Base-by-base conservation (phyloP, 176 grass and related monocot species). In the Carex littledalei region DNA sequence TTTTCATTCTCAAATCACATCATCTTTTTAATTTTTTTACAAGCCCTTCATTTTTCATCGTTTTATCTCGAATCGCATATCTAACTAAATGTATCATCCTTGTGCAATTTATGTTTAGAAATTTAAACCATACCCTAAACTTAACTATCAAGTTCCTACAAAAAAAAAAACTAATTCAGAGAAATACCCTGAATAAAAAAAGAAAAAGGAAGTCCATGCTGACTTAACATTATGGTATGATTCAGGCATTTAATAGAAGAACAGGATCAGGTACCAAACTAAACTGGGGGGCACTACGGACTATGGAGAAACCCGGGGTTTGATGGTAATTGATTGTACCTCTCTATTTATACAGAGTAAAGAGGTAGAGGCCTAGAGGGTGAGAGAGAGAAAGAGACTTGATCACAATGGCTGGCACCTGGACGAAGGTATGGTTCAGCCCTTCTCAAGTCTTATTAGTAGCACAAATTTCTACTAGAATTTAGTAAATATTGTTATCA, bases 351-450 rank as follows among this genome's bases (percentile, higher is more conserved):
- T 24, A 75, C 21, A 47, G 11, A 76, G 20, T 14, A 18, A 0
- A 41, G 45, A 55, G 37, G 1, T 7, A 49, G 8, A 18, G 55
- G 5, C 21, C 32, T 22, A 21, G 6, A 21, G 61, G 6, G 37
- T 5, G 37, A 55, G 6, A 68, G 4, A 70, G 49, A 80, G 81
- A 85, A 12, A 24, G 6, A 39, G 22, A 16, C 15, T 78, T 26
- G 32, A 34, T 43, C 10, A 34, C 83, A 69, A 93, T 93, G 91
- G 80, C 84, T 67, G 91, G 67, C 5, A 59, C 79, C 20, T 95
- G 93, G 93, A 45, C 81, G 6, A 89, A 91, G 93, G 93, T 95
- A 2, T 63, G 80, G 16, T 16, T 81, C 29, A 50, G 32, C 34
- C 24, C 57, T 37, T 64, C 3, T 63, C 22, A 43, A 20, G 21